Evolutionary conservation across 805 yeast genomes (phyloP), one percentile per base, ranked within the genome.

Genomic region (Lachancea fermentati): DNA sequence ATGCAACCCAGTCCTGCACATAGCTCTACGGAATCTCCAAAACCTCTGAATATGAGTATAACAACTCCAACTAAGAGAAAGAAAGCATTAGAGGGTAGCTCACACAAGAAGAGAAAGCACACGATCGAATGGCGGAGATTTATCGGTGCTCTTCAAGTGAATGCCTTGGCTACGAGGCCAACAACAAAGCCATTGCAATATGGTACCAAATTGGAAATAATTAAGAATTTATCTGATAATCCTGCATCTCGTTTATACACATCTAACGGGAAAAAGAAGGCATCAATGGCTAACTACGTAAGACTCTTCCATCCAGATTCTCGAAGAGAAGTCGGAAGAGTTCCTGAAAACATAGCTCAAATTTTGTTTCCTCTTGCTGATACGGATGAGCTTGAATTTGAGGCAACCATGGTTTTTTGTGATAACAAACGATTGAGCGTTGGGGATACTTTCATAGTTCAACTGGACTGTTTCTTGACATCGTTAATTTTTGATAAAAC

Each of bases 391-490:
- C 73, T 83, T 30, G 54, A 56, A 2, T 79, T 85, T 49, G 73
- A 73, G 30, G 77, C 77, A 1, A 69, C 76, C 0, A 68, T 85
- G 26, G 69, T 83, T 5, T 76, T 71, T 52, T 76, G 80, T 31
- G 82, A 79, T 14, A 65, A 67, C 8, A 55, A 46, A 29, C 58
- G 79, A 22, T 57, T 88, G 25, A 69, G 83, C 7, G 74, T 79
- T 1, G 97, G 97, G 3, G 95, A 87, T 53, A 69, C 81, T 1
- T 81, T 89, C 52, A 68, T 76, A 16, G 66, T 87, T 0, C 85
- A 80, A 51, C 62, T 85, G 4, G 85, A 86, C 50, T 76, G 87
- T 43, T 85, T 59, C 54, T 55, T 89, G 18, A 71, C 56, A 47
- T 72, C 65, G 5, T 43, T 42, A 13, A 37, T 49, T 33, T 60